Evolutionary conservation across 371 early-diverging fungal species (phyloP), one percentile per base, ranked within the genome.

Genomic region (Synchytrium microbalum): DNA sequence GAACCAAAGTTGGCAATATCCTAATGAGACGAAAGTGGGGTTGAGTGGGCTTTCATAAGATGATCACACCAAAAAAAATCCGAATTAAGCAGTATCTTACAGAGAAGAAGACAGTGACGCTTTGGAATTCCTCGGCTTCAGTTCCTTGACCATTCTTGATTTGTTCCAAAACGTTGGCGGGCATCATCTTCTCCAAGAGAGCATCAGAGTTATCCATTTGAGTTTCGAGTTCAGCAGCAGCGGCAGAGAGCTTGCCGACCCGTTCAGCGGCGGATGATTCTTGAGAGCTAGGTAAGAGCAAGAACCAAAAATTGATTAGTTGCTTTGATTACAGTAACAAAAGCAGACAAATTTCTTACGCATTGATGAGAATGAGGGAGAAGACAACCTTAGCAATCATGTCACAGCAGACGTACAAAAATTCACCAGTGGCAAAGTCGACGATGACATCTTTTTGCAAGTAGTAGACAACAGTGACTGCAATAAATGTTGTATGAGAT

Each of bases 151-250:
- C 69, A 23, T 16, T 38, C 62, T 68, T 68, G 69, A 68, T 58
- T 54, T 68, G 69, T 54, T 68, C 63, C 23, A 68, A 32, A 2
- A 68, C 66, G 1, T 59, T 68, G 29, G 69, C 59, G 23, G 76
- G 76, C 69, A 76, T 67, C 31, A 76, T 60, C 59, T 66, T 66
- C 32, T 70, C 67, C 59, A 76, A 60, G 2, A 76, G 54, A 23
- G 62, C 61, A 51, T 72, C 75, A 31, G 70, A 60, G 56, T 72
- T 66, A 24, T 32, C 64, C 64, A 70, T 66, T 59, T 72, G 68
- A 8, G 25, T 30, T 62, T 69, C 75, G 28, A 76, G 54, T 26
- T 67, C 62, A 28, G 33, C 16, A 28, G 67, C 67, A 32, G 74
- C 63, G 2, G 55, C 58, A 16, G 63, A 64, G 28, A 76, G 67